A percentile compares a stretch with the other conserved stretches of the same genome.
Evolutionary conservation across 192 early-diverging fungal genomes (phyloP).

Genomic region (Chytriomyces sp.): DNA sequence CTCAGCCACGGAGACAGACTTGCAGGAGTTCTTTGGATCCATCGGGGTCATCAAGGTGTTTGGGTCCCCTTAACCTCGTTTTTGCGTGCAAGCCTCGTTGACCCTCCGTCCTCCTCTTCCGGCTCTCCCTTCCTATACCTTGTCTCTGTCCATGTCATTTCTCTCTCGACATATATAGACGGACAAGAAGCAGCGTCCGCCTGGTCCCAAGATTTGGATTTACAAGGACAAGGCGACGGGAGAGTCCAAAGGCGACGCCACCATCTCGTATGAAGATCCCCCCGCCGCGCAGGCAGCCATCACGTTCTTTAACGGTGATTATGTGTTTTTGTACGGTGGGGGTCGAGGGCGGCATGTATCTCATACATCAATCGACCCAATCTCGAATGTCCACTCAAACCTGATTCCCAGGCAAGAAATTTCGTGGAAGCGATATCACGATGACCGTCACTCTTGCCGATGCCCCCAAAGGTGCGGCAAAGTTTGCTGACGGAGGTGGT

Average conservation of each 20-base stretch:
- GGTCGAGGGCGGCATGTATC: background rate
- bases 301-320: constrained; percentile 69
- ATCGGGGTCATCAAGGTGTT: constrained; percentile 71
- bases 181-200: constrained; percentile 57
- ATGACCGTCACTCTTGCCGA: constrained; percentile 68
- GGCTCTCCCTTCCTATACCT: background rate
- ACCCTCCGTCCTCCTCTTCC: background rate
- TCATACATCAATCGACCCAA: too few relatives aligned
- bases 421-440: constrained; percentile 58
- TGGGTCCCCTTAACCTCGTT: too few relatives aligned
- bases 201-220: constrained; percentile 71
- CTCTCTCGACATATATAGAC: constrained; percentile 31
- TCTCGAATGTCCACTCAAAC: too few relatives aligned
- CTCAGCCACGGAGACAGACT: constrained; percentile 62
- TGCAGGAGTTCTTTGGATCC: constrained; percentile 65
- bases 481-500: constrained; percentile 47
- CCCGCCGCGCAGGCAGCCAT: constrained; percentile 70
- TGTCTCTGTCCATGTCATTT: background rate
- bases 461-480: constrained; percentile 35
- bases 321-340: background rate
- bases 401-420: constrained; percentile 51
- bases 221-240: constrained; percentile 67
- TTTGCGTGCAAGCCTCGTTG: constrained; percentile 20
- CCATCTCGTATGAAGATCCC: constrained; percentile 77
- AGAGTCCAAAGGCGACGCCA: constrained; percentile 75